Conservation (phyloP, 495 filamentous ascomycete species). For the Aspergillus avenaceus region DNA sequence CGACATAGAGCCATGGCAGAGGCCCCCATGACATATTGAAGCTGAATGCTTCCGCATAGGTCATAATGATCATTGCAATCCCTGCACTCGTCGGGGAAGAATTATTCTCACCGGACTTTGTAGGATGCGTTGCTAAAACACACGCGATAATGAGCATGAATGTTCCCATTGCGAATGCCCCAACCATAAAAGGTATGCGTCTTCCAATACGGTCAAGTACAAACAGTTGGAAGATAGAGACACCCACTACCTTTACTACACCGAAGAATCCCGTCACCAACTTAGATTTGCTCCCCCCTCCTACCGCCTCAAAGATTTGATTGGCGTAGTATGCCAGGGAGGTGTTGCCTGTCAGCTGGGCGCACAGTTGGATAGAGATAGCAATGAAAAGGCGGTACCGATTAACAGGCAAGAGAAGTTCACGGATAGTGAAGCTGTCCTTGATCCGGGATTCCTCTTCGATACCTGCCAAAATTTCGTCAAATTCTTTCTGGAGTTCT, state of each 20-base stretch:
- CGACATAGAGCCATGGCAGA: conserved; percentile 38
- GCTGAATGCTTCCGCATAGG: conserved; percentile 46
- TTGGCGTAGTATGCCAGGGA: conserved; percentile 46
- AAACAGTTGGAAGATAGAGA: conserved; percentile 40
- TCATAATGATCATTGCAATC: conserved; percentile 47
- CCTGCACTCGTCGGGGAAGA: conserved; percentile 30
- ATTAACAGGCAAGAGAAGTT: conserved; percentile 39
- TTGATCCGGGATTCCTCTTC: conserved; percentile 41
- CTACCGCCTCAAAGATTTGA: conserved; percentile 44
- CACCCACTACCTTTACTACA: conserved; percentile 42
- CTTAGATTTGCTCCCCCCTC: conserved; percentile 35
- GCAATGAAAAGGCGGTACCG: conserved; percentile 40
- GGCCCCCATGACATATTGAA: conserved; percentile 38
- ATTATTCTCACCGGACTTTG: conserved; percentile 20
- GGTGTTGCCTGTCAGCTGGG: conserved; percentile 46
- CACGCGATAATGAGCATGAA: conserved; percentile 51
- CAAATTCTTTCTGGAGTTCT: conserved; percentile 41
- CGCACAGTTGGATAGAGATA: conserved; percentile 39
- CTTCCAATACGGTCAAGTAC: conserved; percentile 52
- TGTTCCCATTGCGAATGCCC: conserved; percentile 46
- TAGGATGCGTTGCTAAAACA: conserved; percentile 40
- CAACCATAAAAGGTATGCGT: conserved; percentile 47
- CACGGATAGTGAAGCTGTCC: conserved; percentile 37
- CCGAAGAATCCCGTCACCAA: conserved; percentile 49
- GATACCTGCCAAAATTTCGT: conserved; percentile 40